Conservation (phyloP, 2,329 filamentous ascomycete genomes). For the Apiospora malaysiana region DNA sequence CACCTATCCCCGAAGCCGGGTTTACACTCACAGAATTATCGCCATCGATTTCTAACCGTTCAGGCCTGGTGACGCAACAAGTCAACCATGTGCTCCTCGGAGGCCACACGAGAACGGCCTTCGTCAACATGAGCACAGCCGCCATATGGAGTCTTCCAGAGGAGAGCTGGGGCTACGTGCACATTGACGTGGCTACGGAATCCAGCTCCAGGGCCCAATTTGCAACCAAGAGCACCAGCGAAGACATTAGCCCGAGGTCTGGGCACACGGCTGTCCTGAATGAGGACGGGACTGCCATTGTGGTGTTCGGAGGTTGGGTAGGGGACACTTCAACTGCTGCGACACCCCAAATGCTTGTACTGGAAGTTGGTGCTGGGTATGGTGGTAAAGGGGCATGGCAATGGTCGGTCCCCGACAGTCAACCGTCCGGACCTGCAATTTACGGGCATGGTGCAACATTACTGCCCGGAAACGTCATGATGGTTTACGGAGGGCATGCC, state of each 20-base stretch:
- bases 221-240: slow-evolving; percentile 49
- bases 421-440: slow-evolving; percentile 53
- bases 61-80: slow-evolving; percentile 71
- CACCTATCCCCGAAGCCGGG: slow-evolving; percentile 80
- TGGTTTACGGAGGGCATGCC: slow-evolving; percentile 68
- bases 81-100: slow-evolving; percentile 82
- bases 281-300: slow-evolving; percentile 76
- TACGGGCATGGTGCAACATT: slow-evolving; percentile 70
- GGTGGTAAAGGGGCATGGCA: slow-evolving; percentile 73
- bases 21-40: slow-evolving; percentile 80
- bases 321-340: slow-evolving; percentile 79
- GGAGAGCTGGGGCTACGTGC: slow-evolving; percentile 82
- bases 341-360: slow-evolving; percentile 77
- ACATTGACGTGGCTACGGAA: slow-evolving; percentile 54
- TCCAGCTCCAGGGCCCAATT: slow-evolving; percentile 59
- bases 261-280: slow-evolving; percentile 87
- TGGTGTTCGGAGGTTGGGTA: slow-evolving; percentile 92
- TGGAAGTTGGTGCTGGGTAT: slow-evolving; percentile 78
- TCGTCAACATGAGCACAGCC: slow-evolving; percentile 93
- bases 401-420: slow-evolving; percentile 67
- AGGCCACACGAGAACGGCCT: slow-evolving; percentile 81
- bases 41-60: slow-evolving; percentile 72
- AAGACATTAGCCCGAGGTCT: slow-evolving; percentile 76
- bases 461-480: slow-evolving; percentile 71
- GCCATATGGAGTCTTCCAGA: slow-evolving; percentile 88